A percentile compares a stretch with the other conserved stretches of the same genome.
phyloP scores from a whole-genome alignment of 1,139 yeast genomes.

The Pichia sp. region DNA sequence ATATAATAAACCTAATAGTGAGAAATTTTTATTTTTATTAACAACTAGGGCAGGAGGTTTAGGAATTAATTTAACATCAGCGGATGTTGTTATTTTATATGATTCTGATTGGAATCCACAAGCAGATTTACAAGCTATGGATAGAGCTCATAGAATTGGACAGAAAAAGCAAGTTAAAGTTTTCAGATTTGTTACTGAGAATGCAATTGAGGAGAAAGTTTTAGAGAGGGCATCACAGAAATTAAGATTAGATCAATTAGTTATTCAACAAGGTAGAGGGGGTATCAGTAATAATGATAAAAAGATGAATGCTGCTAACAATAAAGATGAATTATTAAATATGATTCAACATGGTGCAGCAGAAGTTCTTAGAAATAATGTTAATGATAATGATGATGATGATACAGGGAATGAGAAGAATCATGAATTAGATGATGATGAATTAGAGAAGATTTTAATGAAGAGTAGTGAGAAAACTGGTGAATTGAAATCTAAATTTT shows the following conservation, averaged over 20 bases:
- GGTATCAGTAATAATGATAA: constrained; percentile 28
- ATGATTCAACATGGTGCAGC: constrained; percentile 82
- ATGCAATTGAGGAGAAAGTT: constrained; percentile 76
- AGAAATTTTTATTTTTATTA: constrained; percentile 61
- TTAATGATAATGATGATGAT: neutral
- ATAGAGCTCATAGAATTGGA: constrained; percentile 81
- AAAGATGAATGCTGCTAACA: constrained; percentile 30
- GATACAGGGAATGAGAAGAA: constrained; percentile 17
- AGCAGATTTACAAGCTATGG: constrained; percentile 85
- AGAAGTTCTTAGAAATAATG: constrained; percentile 41
- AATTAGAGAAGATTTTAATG: constrained; percentile 53
- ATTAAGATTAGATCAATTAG: constrained; percentile 69
- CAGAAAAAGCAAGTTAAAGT: constrained; percentile 78
- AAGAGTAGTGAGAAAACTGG: constrained; percentile 59
- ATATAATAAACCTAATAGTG: constrained; percentile 61
- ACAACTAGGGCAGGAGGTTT: constrained; percentile 87
- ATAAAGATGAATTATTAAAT: constrained; percentile 64
- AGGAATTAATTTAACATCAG: constrained; percentile 71
- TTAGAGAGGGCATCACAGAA: constrained; percentile 76
- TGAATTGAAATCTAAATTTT: constrained; percentile 56
- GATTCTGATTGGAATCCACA: constrained; percentile 89
- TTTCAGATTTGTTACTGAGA: constrained; percentile 67
- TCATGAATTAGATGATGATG: constrained; percentile 43
- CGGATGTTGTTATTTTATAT: constrained; percentile 64
- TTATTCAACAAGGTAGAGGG: constrained; percentile 65